Evolutionary conservation across 2,329 filamentous ascomycete genomes (phyloP), one percentile per base, ranked within the genome.

Genomic region (Pseudocercospora cruenta): DNA sequence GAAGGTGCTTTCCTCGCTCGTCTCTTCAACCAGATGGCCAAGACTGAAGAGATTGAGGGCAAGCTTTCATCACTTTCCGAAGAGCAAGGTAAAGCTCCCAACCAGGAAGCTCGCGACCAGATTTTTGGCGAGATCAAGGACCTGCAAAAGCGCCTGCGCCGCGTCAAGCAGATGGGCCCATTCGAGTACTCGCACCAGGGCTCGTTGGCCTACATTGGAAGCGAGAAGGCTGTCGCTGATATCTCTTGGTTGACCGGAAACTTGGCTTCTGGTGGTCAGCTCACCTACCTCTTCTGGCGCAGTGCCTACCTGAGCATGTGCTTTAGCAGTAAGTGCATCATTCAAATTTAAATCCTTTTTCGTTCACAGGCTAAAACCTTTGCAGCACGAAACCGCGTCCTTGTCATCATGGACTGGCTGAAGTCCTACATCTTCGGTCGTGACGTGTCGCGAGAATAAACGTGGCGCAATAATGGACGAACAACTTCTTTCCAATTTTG

Each of bases 171-270:
- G 80, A 90, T 97, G 80, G 96, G 95, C 79, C 95, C 95, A 61
- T 99, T 99, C 86, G 91, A 96, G 83, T 99, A 99, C 87, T 95
- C 92, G 45, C 95, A 99, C 85, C 94, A 99, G 84, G 95, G 95
- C 72, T 94, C 91, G 74, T 82, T 99, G 81, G 95, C 95, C 59
- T 99, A 99, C 83, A 99, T 99, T 82, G 95, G 95, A 69, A 96
- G 92, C 80, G 95, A 99, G 80, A 94, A 94, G 87, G 95, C 95
- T 58, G 95, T 99, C 66, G 95, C 95, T 69, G 95, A 99, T 82
- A 93, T 99, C 76, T 92, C 89, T 78, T 99, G 95, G 94, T 89
- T 96, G 83, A 96, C 95, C 76, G 95, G 95, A 72, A 99, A 98
- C 84, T 87, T 99, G 74, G 94, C 95, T 68, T 92, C 90, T 54